Conservation (phyloP, 306 rosid species). For the Hylodesmum podocarpum region DNA sequence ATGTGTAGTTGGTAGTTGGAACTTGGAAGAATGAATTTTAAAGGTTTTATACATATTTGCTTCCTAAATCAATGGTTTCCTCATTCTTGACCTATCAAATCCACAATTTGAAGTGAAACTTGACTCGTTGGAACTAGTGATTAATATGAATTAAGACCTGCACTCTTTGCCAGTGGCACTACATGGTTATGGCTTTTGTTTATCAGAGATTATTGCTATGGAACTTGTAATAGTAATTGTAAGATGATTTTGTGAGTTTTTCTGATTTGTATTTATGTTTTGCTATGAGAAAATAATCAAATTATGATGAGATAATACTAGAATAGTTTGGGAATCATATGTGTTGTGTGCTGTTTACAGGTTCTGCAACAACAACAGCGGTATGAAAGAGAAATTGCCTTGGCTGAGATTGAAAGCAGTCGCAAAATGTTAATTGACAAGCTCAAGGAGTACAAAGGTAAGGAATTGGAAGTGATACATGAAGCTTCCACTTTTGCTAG, state of each 20-base stretch:
- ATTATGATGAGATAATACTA: neutral
- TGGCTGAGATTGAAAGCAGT: conserved; percentile 81
- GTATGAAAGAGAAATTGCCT: conserved; percentile 83
- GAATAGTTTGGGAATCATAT: conserved; percentile 13
- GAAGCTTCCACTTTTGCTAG: conserved; percentile 92
- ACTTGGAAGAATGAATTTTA: neutral
- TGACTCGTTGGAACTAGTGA: neutral
- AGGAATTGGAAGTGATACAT: conserved; percentile 73
- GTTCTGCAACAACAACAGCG: conserved; percentile 73
- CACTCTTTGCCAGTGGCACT: neutral
- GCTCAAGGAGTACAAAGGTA: conserved; percentile 77
- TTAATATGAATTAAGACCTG: neutral
- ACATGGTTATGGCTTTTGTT: neutral
- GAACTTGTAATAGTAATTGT: neutral
- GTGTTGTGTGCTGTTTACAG: conserved; percentile 42
- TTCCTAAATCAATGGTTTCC: neutral
- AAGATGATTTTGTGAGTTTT: neutral
- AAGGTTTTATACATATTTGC: neutral
- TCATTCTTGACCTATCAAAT: neutral
- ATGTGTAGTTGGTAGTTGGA: too few species aligned
- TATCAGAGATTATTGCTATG: neutral
- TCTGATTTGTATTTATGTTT: neutral
- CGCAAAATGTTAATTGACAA: conserved; percentile 78
- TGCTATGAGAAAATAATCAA: conserved; percentile 10
- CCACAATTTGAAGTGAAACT: conserved; percentile 2